A percentile compares a stretch with the other conserved stretches of the same genome.
These are phyloP conservation scores for Wallacemonas rigidus DNA, from an alignment of 208 protist genomes.

Conservation along the genomic window DNA sequence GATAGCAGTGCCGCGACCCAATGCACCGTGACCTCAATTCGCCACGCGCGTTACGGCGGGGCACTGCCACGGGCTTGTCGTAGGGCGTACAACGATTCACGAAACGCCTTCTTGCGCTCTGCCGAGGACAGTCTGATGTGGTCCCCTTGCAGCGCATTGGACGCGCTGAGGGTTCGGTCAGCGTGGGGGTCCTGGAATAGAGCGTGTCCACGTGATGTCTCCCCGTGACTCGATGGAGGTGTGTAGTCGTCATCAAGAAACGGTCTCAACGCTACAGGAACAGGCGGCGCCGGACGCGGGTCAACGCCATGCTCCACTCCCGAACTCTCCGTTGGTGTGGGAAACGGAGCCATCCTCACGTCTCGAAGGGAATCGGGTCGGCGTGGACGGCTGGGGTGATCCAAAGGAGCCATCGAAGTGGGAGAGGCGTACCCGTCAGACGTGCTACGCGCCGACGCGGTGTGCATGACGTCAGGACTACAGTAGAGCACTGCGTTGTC, in stretches of 20 bases:
- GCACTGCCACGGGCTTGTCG: background rate
- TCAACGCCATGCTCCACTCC: background rate
- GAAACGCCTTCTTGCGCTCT: slow-evolving; percentile 6
- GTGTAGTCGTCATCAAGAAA: slow-evolving; percentile 1
- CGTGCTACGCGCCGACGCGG: no score
- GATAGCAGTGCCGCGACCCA: no score
- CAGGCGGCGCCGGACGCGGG: background rate
- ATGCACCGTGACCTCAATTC: no score
- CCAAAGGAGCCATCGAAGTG: no score
- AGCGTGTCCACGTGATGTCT: no score
- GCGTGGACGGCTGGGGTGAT: no score
- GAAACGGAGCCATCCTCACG: background rate
- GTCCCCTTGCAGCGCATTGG: no score
- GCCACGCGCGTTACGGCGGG: no score
- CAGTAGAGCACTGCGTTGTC: slow-evolving; percentile 7
- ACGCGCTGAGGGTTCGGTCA: no score
- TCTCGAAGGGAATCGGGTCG: background rate
- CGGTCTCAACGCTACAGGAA: background rate
- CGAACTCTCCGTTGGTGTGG: background rate
- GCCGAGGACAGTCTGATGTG: background rate
- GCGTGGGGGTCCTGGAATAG: no score
- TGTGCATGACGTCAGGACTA: slow-evolving; percentile 5
- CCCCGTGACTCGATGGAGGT: background rate
- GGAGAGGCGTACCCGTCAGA: no score
- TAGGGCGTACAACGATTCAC: background rate